These are phyloP conservation scores for Pythium sp. DNA, from an alignment of 352 stramenopile genomes.

Conservation along the genomic window DNA sequence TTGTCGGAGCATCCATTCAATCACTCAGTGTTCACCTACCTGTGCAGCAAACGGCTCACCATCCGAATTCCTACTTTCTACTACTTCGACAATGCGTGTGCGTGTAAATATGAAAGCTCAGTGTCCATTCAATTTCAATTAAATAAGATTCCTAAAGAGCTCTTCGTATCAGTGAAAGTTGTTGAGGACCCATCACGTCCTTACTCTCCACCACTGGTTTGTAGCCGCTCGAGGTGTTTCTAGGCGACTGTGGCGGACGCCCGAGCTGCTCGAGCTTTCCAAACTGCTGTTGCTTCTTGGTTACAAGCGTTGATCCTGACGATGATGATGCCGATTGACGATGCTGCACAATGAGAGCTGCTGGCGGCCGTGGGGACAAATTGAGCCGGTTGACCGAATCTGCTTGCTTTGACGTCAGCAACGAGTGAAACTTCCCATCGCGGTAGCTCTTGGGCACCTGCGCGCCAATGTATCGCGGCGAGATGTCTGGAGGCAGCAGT, in stretches of 20 bases:
- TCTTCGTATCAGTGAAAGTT: neutral
- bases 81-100: neutral
- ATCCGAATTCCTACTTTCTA: neutral
- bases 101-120: neutral
- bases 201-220: neutral
- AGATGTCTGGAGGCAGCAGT: slow-evolving; percentile 44
- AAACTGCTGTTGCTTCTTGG: slow-evolving; percentile 7
- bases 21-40: neutral
- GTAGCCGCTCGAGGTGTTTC: neutral
- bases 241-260: neutral
- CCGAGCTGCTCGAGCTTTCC: neutral
- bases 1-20: neutral
- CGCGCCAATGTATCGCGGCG: slow-evolving; percentile 45
- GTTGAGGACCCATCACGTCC: neutral
- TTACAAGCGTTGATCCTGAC: slow-evolving; percentile 20
- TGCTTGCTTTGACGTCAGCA: slow-evolving; percentile 43
- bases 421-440: slow-evolving; percentile 44
- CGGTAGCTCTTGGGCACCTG: slow-evolving; percentile 60
- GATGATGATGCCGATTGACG: slow-evolving; percentile 5
- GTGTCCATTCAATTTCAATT: neutral
- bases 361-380: slow-evolving; percentile 26
- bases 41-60: neutral
- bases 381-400: slow-evolving; percentile 52
- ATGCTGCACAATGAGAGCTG: slow-evolving; percentile 9
- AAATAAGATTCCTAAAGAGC: neutral